These are phyloP conservation scores for Lactifluus echinatus DNA, from an alignment of 768 basidiomycete species.

Conservation along the genomic window DNA sequence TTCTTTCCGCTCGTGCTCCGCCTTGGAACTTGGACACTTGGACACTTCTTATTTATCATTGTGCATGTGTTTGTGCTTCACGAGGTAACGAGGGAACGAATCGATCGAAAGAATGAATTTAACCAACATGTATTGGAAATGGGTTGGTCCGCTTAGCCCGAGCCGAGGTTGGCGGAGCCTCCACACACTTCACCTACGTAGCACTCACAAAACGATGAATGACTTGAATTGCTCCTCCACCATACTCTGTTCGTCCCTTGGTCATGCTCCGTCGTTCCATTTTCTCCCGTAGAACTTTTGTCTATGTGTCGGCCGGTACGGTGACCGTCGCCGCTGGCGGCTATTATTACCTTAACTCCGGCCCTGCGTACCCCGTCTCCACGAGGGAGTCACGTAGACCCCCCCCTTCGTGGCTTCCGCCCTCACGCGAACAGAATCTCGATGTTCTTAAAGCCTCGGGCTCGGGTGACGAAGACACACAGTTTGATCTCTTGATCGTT, in stretches of 20 bases:
- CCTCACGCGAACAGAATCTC: constrained; percentile 58
- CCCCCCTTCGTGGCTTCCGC: constrained; percentile 74
- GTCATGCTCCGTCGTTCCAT: constrained; percentile 27
- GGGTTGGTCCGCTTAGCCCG: neutral
- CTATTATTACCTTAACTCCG: constrained; percentile 68
- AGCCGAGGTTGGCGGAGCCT: neutral
- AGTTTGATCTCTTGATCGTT: constrained; percentile 76
- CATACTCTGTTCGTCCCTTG: neutral
- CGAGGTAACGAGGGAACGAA: neutral
- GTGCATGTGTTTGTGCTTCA: too few species aligned
- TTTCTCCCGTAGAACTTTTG: constrained; percentile 50
- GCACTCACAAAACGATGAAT: neutral
- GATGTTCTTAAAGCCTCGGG: constrained; percentile 42
- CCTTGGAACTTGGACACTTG: too few species aligned
- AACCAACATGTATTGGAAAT: too few species aligned
- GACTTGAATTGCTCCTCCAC: neutral
- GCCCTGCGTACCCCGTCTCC: constrained; percentile 55
- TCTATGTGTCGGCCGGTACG: constrained; percentile 44
- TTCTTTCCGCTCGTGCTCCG: too few species aligned
- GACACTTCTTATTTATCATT: neutral
- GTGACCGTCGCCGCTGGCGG: constrained; percentile 46
- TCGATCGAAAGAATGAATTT: too few species aligned
- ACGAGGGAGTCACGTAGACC: constrained; percentile 61
- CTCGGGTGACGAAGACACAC: constrained; percentile 33
- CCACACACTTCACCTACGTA: too few species aligned